A percentile compares a stretch with the other conserved stretches of the same genome.
phyloP scores from a whole-genome alignment of 345 rosid species.

The Populus tremula region DNA sequence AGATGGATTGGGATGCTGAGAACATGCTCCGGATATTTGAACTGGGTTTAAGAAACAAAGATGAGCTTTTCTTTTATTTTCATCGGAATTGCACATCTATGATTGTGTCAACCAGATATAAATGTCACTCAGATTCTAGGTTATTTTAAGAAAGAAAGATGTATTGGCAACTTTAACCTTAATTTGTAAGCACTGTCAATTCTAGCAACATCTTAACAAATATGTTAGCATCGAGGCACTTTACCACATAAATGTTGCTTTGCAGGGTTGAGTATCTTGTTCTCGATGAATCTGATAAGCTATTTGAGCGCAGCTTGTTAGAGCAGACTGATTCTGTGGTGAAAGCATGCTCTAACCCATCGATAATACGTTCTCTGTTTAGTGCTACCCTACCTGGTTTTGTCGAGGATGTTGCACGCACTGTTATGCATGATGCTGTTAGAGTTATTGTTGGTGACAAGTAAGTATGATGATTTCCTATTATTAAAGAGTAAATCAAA shows the following conservation, averaged over 20 bases:
- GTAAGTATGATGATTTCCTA: constrained; percentile 42
- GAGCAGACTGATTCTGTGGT: constrained; percentile 90
- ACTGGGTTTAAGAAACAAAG: too few relatives aligned
- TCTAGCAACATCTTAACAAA: neutral
- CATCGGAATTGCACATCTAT: neutral
- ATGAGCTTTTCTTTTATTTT: neutral
- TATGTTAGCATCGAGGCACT: neutral
- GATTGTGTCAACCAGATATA: neutral
- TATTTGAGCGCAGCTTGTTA: constrained; percentile 83
- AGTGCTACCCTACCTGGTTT: constrained; percentile 97
- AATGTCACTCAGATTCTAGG: neutral
- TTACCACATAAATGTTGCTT: neutral
- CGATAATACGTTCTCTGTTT: constrained; percentile 73
- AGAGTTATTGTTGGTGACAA: constrained; percentile 88
- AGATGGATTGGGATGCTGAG: neutral
- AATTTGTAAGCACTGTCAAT: neutral
- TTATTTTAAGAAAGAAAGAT: neutral
- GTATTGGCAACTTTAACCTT: neutral
- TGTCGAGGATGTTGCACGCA: constrained; percentile 92
- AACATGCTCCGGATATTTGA: neutral
- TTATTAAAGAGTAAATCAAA: neutral
- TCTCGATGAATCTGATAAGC: constrained; percentile 95
- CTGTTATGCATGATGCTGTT: constrained; percentile 95
- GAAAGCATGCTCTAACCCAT: constrained; percentile 88
- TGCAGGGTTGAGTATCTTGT: constrained; percentile 91